Evolutionary conservation across 1,139 yeast species (phyloP).

Genomic region (Lodderomyces metapsilosis): DNA sequence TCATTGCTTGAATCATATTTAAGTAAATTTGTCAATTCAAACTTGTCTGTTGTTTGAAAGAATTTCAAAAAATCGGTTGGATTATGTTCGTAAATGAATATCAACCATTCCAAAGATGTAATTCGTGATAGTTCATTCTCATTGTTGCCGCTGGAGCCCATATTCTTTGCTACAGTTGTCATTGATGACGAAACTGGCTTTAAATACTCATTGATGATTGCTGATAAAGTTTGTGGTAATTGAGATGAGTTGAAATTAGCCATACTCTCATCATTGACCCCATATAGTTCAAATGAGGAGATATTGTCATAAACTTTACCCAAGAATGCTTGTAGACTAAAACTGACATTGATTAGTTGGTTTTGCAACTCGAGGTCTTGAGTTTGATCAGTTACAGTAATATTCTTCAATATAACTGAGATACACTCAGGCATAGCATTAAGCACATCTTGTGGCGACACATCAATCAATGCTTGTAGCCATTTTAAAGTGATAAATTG

Average conservation of each 20-base stretch:
- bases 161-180: not conserved
- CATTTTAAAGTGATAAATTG: constrained; percentile 80
- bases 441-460: constrained; percentile 75
- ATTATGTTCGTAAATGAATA: constrained; percentile 73
- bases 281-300: constrained; percentile 18
- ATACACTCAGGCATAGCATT: constrained; percentile 53
- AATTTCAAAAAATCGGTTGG: constrained; percentile 60
- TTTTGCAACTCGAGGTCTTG: constrained; percentile 41
- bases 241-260: constrained; percentile 44
- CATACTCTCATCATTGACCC: constrained; percentile 38
- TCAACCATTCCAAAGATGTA: constrained; percentile 89
- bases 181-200: constrained; percentile 19
- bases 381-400: constrained; percentile 37
- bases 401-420: constrained; percentile 35
- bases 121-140: constrained; percentile 74
- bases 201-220: constrained; percentile 38
- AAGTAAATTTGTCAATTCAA: constrained; percentile 72
- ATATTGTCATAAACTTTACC: constrained; percentile 16
- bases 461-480: constrained; percentile 72
- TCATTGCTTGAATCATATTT: constrained; percentile 86
- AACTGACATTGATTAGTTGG: constrained; percentile 36
- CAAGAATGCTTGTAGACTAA: constrained; percentile 34
- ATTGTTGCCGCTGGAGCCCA: not conserved
- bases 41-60: constrained; percentile 25
- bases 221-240: constrained; percentile 32